Evolutionary conservation across 192 early-diverging fungal genomes (phyloP).

Genomic region (Backusella tuberculispora): DNA sequence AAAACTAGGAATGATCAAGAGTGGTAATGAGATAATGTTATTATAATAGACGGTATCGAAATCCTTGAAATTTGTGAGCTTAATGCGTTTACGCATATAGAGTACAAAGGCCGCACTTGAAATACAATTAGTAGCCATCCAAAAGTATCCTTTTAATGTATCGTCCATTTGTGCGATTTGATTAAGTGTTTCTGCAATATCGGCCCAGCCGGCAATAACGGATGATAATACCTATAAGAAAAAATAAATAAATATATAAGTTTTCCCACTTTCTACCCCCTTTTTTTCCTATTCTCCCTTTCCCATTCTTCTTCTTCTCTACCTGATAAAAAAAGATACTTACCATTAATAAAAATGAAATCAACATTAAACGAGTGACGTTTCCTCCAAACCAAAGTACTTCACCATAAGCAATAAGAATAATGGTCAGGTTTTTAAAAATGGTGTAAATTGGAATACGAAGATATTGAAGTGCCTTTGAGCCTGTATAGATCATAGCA

Average conservation of each 20-base stretch:
- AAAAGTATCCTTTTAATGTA: conserved; percentile 68
- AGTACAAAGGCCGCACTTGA: conserved; percentile 86
- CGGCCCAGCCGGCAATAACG: conserved; percentile 84
- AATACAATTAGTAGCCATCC: conserved; percentile 94
- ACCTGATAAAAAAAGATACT: neutral
- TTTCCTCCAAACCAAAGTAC: conserved; percentile 76
- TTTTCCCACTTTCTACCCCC: no score
- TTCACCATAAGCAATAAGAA: conserved; percentile 94
- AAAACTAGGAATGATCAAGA: conserved; percentile 69
- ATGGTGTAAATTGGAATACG: conserved; percentile 95
- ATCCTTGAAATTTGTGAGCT: conserved; percentile 90
- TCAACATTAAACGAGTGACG: conserved; percentile 81
- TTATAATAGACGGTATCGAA: conserved; percentile 99
- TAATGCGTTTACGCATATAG: conserved; percentile 89
- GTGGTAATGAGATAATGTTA: conserved; percentile 87
- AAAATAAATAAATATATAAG: neutral
- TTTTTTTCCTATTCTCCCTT: no score
- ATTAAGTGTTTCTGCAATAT: conserved; percentile 49
- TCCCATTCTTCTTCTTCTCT: no score
- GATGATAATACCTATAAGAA: conserved; percentile 72
- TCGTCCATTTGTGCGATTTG: conserved; percentile 33
- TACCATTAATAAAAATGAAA: conserved; percentile 83
- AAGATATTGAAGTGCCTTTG: conserved; percentile 90
- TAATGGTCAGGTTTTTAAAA: conserved; percentile 99
- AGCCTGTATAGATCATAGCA: conserved; percentile 96